Evolutionary conservation across 2,329 filamentous ascomycete genomes (phyloP), one percentile per base, ranked within the genome.

Genomic region (Monosporascus sp.): DNA sequence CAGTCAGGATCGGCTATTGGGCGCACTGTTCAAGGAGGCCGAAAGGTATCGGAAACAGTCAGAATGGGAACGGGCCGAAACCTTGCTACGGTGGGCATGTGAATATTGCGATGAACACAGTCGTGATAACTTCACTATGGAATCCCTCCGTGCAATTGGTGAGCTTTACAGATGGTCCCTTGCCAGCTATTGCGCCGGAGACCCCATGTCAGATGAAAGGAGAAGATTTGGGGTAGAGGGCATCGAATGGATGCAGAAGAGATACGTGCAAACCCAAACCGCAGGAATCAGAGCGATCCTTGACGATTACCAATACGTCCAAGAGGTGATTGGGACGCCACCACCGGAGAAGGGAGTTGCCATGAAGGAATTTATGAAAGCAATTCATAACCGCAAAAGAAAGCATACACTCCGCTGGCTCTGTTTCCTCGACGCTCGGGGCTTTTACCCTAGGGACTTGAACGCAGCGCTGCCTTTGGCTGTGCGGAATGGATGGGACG

Each of bases 401-500:
- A 18, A 20, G 24, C 18, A 43, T 3, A 9, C 39, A 5, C 22
- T 43, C 11, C 18, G 5, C 39, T 43, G 39, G 39, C 39, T 43
- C 15, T 43, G 39, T 43, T 43, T 43, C 39, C 7, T 43, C 8
- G 39, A 18, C 5, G 18, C 20, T 35, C 31, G 31, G 5, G 11
- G 11, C 20, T 18, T 14, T 4, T 18, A 43, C 22, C 51, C 49
- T 5, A n/a, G 44, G 2, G 2, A 17, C 1, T 47, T 60, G 3
- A 43, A 49, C 39, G 24, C 46, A 20, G 54, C 53, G 11, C 48
- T 61, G 17, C 50, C 54, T 1, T 52, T 58, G n/a, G 54, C 54
- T 8, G 50, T 55, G 3, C 50, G 56, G 9, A 56, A 60, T 48
- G 44, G 46, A 17, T 60, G 56, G 59, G 35, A 11, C 1, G 54